A percentile compares a stretch with the other conserved stretches of the same genome.
phyloP scores from a whole-genome alignment of 176 grass and related monocot genomes.

The Cymbopogon citratus region DNA sequence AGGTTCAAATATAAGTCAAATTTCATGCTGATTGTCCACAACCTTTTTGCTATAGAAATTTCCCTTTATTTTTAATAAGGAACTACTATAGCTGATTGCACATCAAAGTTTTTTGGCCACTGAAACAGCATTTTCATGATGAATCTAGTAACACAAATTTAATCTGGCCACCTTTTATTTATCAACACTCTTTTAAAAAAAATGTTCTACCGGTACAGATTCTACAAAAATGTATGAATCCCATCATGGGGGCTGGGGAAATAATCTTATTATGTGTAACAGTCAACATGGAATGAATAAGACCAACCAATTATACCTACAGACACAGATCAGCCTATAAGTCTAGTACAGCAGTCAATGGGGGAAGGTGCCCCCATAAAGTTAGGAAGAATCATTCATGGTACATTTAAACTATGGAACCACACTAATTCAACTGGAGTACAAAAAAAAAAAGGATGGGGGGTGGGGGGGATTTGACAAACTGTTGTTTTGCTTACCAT shows the following conservation, averaged over 20 bases:
- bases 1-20: neutral
- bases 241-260: neutral
- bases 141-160: neutral
- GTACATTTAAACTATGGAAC: neutral
- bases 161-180: neutral
- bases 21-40: neutral
- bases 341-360: neutral
- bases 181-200: neutral
- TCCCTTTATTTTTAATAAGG: neutral
- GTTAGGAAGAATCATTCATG: neutral
- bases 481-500: slow-evolving; percentile 40
- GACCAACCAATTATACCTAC: neutral
- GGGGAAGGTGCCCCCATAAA: neutral
- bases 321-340: neutral
- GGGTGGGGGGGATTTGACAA: neutral
- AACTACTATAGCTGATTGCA: neutral
- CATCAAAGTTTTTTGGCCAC: neutral
- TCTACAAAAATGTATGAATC: neutral
- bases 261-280: neutral
- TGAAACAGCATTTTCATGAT: neutral
- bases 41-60: neutral
- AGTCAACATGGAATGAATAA: neutral
- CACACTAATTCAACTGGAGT: neutral
- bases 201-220: neutral
- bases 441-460: neutral